Evolutionary conservation across 2,329 filamentous ascomycete species (phyloP).

Genomic region (Diaporthe vexans): DNA sequence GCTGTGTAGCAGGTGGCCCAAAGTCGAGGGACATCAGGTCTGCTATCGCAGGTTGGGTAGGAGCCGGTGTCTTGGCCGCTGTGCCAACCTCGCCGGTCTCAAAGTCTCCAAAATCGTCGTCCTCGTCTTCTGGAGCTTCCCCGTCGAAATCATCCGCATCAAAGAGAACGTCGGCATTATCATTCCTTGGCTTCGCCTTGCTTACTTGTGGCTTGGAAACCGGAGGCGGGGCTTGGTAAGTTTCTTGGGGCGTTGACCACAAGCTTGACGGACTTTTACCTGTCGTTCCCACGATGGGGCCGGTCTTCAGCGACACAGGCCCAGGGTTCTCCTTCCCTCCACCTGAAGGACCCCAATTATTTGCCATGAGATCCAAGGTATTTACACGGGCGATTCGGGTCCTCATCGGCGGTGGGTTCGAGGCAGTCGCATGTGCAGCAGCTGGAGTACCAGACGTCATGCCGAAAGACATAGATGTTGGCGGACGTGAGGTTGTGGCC

Average conservation of each 20-base stretch:
- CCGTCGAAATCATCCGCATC: conserved; percentile 71
- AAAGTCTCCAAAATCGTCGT: conserved; percentile 72
- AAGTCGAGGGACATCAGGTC: conserved; percentile 55
- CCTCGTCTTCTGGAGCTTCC: conserved; percentile 49
- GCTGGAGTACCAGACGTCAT: conserved; percentile 20
- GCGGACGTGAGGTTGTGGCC: conserved; percentile 41
- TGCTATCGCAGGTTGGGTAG: conserved; percentile 42
- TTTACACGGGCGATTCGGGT: conserved; percentile 60
- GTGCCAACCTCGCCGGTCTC: conserved; percentile 58
- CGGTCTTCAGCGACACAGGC: conserved; percentile 43
- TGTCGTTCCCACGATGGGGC: conserved; percentile 43
- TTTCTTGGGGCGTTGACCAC: conserved; percentile 8
- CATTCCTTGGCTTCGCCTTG: conserved; percentile 45
- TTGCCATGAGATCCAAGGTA: conserved; percentile 67
- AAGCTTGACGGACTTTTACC: conserved; percentile 22
- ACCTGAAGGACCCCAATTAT: conserved; percentile 61
- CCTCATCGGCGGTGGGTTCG: conserved; percentile 27
- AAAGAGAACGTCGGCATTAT: conserved; percentile 72
- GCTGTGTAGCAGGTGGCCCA: conserved; percentile 29
- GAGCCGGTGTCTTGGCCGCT: conserved; percentile 44
- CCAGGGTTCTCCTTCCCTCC: conserved; percentile 42
- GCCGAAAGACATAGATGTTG: conserved; percentile 23
- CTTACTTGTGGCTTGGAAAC: conserved; percentile 37
- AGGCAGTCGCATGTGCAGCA: conserved; percentile 31
- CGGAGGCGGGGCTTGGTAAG: conserved; percentile 16